A percentile compares a stretch with the other conserved stretches of the same genome.
Conservation (phyloP, 2,329 filamentous ascomycete genomes). For the Chalaropsis ovoidea region DNA sequence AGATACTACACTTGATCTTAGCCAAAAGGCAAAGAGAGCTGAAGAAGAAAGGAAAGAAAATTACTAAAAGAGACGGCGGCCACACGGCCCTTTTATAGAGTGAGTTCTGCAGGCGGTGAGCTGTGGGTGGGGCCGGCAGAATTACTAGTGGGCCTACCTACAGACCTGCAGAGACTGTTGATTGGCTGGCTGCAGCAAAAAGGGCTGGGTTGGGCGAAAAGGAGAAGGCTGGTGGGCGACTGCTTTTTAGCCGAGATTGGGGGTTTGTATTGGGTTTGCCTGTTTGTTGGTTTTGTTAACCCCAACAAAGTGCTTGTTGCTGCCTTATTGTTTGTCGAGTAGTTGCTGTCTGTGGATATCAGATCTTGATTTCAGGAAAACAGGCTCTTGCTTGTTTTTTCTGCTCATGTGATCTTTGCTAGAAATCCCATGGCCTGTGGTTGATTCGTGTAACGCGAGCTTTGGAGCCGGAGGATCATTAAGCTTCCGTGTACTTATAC, state of each 20-base stretch:
- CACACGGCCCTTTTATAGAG: conserved; percentile 18
- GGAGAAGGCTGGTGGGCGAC: neutral
- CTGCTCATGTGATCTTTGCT: too few relatives aligned
- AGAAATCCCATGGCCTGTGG: too few relatives aligned
- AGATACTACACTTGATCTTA: conserved; percentile 96
- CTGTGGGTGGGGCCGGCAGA: neutral
- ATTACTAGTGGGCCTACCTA: neutral
- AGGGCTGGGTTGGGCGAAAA: neutral
- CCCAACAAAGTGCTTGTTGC: neutral
- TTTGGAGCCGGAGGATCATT: neutral
- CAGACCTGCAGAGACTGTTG: neutral
- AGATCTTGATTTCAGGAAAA: too few relatives aligned
- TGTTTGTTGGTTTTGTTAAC: neutral
- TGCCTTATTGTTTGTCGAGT: neutral
- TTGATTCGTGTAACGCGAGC: neutral
- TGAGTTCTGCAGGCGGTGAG: neutral
- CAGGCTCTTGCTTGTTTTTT: too few relatives aligned
- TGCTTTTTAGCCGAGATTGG: neutral
- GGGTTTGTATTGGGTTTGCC: too few relatives aligned
- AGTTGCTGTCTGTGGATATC: neutral
- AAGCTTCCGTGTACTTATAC: neutral
- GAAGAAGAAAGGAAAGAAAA: conserved; percentile 25
- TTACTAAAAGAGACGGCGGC: conserved; percentile 14
- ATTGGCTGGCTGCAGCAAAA: neutral
- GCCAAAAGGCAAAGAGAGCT: conserved; percentile 42